phyloP scores from a whole-genome alignment of 768 basidiomycete genomes.

The Leccinum subtestaceum region DNA sequence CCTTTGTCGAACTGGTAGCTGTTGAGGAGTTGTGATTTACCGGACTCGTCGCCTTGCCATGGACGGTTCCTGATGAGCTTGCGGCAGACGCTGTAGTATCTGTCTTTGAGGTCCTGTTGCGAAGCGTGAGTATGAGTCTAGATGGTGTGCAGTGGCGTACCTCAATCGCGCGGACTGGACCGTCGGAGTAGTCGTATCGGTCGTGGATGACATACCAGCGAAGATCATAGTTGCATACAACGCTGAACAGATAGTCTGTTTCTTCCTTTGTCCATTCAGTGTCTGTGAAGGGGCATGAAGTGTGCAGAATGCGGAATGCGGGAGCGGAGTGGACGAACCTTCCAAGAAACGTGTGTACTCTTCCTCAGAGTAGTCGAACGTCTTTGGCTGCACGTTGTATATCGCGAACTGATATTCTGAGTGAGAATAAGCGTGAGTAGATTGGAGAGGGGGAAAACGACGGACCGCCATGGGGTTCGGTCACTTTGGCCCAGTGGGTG shows the following conservation, averaged over 20 bases:
- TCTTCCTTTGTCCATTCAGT: conserved; percentile 89
- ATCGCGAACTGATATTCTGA: conserved; percentile 79
- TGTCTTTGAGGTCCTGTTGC: conserved; percentile 78
- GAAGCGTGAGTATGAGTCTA: neutral
- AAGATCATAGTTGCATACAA: conserved; percentile 79
- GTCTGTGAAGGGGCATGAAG: conserved; percentile 41
- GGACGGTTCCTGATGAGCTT: conserved; percentile 82
- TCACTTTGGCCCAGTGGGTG: conserved; percentile 78
- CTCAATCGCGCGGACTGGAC: conserved; percentile 61
- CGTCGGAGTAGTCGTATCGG: conserved; percentile 75
- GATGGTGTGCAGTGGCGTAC: conserved; percentile 34
- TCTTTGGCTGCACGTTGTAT: conserved; percentile 68
- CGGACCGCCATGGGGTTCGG: conserved; percentile 56
- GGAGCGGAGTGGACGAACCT: conserved; percentile 41
- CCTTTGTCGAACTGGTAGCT: conserved; percentile 89
- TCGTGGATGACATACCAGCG: conserved; percentile 91
- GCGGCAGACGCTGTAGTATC: conserved; percentile 90
- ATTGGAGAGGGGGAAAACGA: conserved; percentile 2
- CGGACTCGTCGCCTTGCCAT: conserved; percentile 77
- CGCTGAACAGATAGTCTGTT: conserved; percentile 85
- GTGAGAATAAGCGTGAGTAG: neutral
- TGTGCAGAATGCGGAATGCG: neutral
- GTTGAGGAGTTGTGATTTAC: conserved; percentile 62
- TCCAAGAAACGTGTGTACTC: conserved; percentile 82
- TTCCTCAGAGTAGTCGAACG: conserved; percentile 75